Evolutionary conservation across 2,329 filamentous ascomycete species (phyloP).

Genomic region (Meredithiella fracta): DNA sequence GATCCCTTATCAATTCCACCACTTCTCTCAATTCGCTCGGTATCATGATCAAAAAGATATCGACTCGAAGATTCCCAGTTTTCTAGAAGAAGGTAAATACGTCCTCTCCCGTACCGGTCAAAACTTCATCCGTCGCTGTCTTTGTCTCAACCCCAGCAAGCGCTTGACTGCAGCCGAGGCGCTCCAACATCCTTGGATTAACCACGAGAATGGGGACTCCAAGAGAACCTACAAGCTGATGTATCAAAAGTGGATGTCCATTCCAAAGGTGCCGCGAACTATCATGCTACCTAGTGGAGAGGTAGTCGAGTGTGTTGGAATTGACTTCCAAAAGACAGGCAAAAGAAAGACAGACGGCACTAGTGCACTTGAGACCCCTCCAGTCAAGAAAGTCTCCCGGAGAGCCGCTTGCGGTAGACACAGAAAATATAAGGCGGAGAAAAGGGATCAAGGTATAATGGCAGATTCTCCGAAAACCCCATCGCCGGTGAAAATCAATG

Average conservation of each 20-base stretch:
- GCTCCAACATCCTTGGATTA: slow-evolving; percentile 9
- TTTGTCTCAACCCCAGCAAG: not conserved
- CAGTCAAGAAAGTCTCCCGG: no score
- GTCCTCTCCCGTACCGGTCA: slow-evolving; percentile 5
- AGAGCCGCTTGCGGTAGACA: no score
- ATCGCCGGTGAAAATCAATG: no score
- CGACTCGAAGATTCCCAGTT: not conserved
- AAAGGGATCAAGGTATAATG: no score
- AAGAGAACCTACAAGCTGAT: not conserved
- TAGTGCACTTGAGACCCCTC: no score
- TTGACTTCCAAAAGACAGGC: no score
- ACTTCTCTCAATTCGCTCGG: not conserved
- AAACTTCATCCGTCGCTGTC: slow-evolving; percentile 9
- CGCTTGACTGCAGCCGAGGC: slow-evolving; percentile 10
- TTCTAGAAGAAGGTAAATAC: not conserved
- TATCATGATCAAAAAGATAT: not conserved
- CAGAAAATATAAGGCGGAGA: no score
- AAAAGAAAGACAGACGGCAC: no score
- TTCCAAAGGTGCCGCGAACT: not conserved
- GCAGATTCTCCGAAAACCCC: no score
- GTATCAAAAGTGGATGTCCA: slow-evolving; percentile 4
- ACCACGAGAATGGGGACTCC: slow-evolving; percentile 1
- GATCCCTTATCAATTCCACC: not conserved
- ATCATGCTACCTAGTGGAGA: not conserved
- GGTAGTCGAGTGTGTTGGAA: not conserved